These are phyloP conservation scores for Protomyces arabidopsidicola DNA, from an alignment of 1,139 yeast genomes.

Conservation along the genomic window DNA sequence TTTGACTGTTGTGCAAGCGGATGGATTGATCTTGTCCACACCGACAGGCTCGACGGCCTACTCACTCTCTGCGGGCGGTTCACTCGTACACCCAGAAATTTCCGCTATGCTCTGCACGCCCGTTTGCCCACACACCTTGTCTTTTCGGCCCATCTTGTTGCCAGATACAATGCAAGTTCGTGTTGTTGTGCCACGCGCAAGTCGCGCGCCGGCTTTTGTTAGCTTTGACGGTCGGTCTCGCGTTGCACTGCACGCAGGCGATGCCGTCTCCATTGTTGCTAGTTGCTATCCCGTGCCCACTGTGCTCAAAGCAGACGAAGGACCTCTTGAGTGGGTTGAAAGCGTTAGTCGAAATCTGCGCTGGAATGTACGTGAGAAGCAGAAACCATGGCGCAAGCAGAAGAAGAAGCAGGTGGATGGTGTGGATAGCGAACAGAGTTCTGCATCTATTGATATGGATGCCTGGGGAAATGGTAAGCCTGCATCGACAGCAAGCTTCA, in stretches of 20 bases:
- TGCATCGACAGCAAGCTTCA: background rate
- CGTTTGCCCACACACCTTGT: conserved; percentile 84
- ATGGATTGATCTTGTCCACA: conserved; percentile 80
- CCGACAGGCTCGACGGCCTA: conserved; percentile 87
- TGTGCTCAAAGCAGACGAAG: conserved; percentile 51
- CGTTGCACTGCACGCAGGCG: conserved; percentile 61
- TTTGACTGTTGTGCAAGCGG: conserved; percentile 83
- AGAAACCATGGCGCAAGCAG: conserved; percentile 43
- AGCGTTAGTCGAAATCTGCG: conserved; percentile 76
- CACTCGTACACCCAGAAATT: conserved; percentile 83
- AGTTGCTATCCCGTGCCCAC: conserved; percentile 84
- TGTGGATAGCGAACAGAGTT: background rate
- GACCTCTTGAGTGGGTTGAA: conserved; percentile 73
- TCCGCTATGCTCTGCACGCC: conserved; percentile 87
- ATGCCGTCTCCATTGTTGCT: conserved; percentile 71
- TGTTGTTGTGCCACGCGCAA: conserved; percentile 63
- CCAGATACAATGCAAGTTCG: conserved; percentile 81
- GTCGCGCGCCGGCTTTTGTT: conserved; percentile 81
- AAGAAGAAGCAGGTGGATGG: background rate
- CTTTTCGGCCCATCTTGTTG: conserved; percentile 77
- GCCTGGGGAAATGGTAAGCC: background rate
- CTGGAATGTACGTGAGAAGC: conserved; percentile 82
- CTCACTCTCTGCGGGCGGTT: conserved; percentile 85
- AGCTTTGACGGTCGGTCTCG: conserved; percentile 66
- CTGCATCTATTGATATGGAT: background rate